Conservation (phyloP, 495 filamentous ascomycete genomes). For the Penicillium daleae region DNA sequence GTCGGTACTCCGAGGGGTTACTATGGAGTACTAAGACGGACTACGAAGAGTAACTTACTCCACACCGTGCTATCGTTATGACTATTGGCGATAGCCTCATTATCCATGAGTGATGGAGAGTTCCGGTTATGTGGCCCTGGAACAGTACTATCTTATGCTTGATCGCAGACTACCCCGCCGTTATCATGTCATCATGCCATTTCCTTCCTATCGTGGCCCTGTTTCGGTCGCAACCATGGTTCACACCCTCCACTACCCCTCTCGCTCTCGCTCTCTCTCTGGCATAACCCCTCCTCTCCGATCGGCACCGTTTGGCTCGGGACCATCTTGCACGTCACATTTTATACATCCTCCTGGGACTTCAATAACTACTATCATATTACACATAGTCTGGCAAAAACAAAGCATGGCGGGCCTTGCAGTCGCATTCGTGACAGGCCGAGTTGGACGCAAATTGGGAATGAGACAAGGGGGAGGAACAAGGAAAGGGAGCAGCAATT, state of each 20-base stretch:
- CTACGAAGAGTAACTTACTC: not conserved
- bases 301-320: constrained; percentile 17
- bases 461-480: constrained; percentile 28
- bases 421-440: constrained; percentile 23
- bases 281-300: constrained; percentile 21
- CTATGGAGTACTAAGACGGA: not conserved
- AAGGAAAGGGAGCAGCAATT: not conserved
- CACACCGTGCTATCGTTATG: too few relatives aligned
- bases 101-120: not conserved
- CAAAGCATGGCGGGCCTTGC: not conserved
- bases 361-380: too few relatives aligned
- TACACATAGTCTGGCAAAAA: not conserved
- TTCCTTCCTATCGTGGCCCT: constrained; percentile 1
- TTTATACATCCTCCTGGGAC: not conserved
- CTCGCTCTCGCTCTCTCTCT: too few relatives aligned
- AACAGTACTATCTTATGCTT: not conserved
- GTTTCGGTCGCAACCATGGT: constrained; percentile 25
- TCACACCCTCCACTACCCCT: constrained; percentile 24
- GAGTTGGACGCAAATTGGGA: constrained; percentile 20
- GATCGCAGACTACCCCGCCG: constrained; percentile 1
- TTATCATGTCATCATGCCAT: constrained; percentile 8
- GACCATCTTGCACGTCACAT: not conserved
- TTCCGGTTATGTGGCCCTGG: not conserved
- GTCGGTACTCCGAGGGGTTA: not conserved
- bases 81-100: not conserved